These are phyloP conservation scores for Agarophyton chilense DNA, from an alignment of 23 red algal species.

Conservation along the genomic window DNA sequence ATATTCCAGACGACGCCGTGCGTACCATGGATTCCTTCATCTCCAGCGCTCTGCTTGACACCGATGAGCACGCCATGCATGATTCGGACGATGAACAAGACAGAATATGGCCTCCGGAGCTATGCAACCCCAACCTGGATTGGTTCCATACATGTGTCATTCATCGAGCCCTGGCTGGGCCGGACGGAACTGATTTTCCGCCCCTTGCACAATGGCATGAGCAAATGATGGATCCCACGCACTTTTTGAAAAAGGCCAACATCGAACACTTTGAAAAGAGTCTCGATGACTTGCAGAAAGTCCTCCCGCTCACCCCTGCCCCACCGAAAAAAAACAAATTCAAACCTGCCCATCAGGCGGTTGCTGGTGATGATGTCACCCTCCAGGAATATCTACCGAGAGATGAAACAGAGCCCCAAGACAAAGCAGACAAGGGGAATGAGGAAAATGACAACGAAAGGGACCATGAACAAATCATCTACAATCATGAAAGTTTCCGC, in stretches of 20 bases:
- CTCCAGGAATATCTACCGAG: slow-evolving; percentile 44
- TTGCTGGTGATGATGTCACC: slow-evolving; percentile 24
- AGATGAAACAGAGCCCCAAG: slow-evolving; percentile 20
- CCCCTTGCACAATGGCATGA: slow-evolving; percentile 33
- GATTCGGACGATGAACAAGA: slow-evolving; percentile 47
- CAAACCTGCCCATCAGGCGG: slow-evolving; percentile 29
- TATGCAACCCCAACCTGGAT: slow-evolving; percentile 57
- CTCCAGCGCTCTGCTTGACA: slow-evolving; percentile 1
- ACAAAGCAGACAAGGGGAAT: not conserved
- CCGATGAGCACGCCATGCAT: not conserved
- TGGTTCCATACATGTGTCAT: slow-evolving; percentile 62
- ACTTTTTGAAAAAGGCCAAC: slow-evolving; percentile 14
- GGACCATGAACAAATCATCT: not conserved
- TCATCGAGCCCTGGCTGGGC: slow-evolving; percentile 41
- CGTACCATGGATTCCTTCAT: slow-evolving; percentile 45
- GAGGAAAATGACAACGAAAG: not conserved
- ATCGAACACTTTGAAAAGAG: not conserved
- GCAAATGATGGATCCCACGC: slow-evolving; percentile 23
- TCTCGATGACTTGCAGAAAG: slow-evolving; percentile 16
- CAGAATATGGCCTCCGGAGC: slow-evolving; percentile 27
- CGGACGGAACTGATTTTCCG: slow-evolving; percentile 29
- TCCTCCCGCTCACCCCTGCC: slow-evolving; percentile 13
- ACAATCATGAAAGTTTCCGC: not conserved
- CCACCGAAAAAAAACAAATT: not conserved
- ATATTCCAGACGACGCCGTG: slow-evolving; percentile 4